These are phyloP conservation scores for Debaryomyces tyrocola DNA, from an alignment of 805 yeast genomes.

Conservation along the genomic window DNA sequence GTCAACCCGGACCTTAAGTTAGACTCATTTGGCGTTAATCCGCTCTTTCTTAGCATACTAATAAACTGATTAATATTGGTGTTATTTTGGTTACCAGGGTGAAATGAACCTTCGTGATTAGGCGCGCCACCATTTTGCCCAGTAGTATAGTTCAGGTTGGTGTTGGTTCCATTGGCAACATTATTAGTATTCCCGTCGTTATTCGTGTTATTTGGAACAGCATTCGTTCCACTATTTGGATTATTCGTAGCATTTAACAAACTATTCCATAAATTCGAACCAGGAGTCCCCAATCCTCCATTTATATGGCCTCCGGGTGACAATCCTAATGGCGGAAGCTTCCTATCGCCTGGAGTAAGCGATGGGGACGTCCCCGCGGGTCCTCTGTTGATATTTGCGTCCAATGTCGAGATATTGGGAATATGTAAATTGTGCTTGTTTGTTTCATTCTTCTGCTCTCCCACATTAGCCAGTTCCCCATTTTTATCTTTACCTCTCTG, in stretches of 20 bases:
- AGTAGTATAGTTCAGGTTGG: neutral
- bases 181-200: neutral
- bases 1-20: constrained; percentile 70
- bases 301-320: constrained; percentile 43
- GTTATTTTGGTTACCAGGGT: constrained; percentile 6
- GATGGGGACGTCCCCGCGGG: constrained; percentile 45
- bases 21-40: constrained; percentile 76
- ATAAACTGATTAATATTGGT: constrained; percentile 25
- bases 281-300: constrained; percentile 51
- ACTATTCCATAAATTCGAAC: constrained; percentile 48
- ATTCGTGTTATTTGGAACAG: constrained; percentile 6
- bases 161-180: neutral
- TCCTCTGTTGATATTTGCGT: constrained; percentile 19
- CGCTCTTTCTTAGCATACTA: constrained; percentile 46
- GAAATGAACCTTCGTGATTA: neutral
- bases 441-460: constrained; percentile 14
- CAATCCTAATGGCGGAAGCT: constrained; percentile 52
- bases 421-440: constrained; percentile 37
- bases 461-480: constrained; percentile 1
- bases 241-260: constrained; percentile 43
- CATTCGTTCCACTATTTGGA: constrained; percentile 4
- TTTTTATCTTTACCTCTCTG: constrained; percentile 1
- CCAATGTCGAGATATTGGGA: constrained; percentile 30
- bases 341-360: constrained; percentile 60
- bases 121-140: neutral